phyloP scores from a whole-genome alignment of 495 filamentous ascomycete genomes.

The Xylaria longipes region DNA sequence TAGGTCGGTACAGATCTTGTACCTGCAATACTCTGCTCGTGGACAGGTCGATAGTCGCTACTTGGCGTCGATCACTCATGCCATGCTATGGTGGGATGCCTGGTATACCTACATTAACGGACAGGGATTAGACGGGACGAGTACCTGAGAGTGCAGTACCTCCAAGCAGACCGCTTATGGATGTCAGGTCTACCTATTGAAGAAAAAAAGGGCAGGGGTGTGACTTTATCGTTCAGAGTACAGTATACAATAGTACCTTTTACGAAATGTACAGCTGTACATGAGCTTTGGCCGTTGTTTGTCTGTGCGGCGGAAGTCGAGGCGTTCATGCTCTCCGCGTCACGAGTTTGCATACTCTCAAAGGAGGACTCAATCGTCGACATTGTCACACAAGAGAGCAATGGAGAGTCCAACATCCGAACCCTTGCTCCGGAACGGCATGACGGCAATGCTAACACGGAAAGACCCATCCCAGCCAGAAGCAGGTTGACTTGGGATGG shows the following conservation, averaged over 20 bases:
- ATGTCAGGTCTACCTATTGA: slow-evolving; percentile 21
- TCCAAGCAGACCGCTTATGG: slow-evolving; percentile 27
- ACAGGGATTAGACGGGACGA: slow-evolving; percentile 26
- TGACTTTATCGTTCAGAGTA: slow-evolving; percentile 26
- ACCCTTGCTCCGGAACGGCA: slow-evolving; percentile 28
- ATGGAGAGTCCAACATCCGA: slow-evolving; percentile 17
- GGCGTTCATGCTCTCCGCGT: slow-evolving; percentile 28
- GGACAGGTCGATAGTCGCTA: slow-evolving; percentile 28
- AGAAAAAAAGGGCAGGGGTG: slow-evolving; percentile 24
- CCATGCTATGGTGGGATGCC: slow-evolving; percentile 26
- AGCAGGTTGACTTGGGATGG: slow-evolving; percentile 21
- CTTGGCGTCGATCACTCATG: slow-evolving; percentile 32
- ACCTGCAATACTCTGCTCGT: slow-evolving; percentile 25
- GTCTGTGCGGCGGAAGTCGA: slow-evolving; percentile 27
- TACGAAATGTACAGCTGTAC: slow-evolving; percentile 25
- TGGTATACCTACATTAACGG: slow-evolving; percentile 26
- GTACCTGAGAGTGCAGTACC: slow-evolving; percentile 27
- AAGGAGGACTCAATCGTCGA: slow-evolving; percentile 13
- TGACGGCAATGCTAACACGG: slow-evolving; percentile 30
- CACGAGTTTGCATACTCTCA: background rate
- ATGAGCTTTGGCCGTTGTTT: slow-evolving; percentile 18
- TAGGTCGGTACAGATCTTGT: slow-evolving; percentile 31
- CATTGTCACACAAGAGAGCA: slow-evolving; percentile 10
- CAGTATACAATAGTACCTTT: slow-evolving; percentile 24
- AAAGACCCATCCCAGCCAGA: slow-evolving; percentile 29